These are phyloP conservation scores for Sechiopsis laciniata DNA, from an alignment of 306 rosid genomes.

Conservation along the genomic window DNA sequence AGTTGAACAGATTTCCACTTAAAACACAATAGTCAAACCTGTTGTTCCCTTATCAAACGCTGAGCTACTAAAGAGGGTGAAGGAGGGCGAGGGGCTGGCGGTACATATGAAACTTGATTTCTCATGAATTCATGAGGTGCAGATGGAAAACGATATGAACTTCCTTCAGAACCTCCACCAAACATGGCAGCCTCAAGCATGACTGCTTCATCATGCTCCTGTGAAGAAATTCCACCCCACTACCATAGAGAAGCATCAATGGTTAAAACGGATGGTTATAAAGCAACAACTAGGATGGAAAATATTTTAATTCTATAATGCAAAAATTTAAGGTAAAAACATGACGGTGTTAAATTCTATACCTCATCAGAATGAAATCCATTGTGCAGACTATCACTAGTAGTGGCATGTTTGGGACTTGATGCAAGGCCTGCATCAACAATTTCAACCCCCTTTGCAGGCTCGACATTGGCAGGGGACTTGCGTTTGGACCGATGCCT, in stretches of 20 bases:
- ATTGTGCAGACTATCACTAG: constrained; percentile 29
- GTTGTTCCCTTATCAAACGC: constrained; percentile 87
- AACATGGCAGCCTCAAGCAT: constrained; percentile 98
- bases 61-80: constrained; percentile 81
- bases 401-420: constrained; percentile 37
- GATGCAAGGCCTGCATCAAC: constrained; percentile 45
- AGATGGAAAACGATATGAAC: constrained; percentile 51
- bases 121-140: constrained; percentile 62
- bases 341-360: neutral
- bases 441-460: constrained; percentile 40
- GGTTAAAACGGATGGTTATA: constrained; percentile 17
- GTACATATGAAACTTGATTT: constrained; percentile 35
- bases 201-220: constrained; percentile 88
- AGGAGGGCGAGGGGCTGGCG: constrained; percentile 59
- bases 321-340: neutral
- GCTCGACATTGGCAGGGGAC: constrained; percentile 39
- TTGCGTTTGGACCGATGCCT: constrained; percentile 56
- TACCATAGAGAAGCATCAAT: constrained; percentile 33
- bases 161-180: constrained; percentile 85
- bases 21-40: constrained; percentile 45
- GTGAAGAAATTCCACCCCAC: constrained; percentile 96
- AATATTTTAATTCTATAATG: neutral
- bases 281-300: neutral
- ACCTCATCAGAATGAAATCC: constrained; percentile 70
- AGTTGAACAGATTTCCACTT: constrained; percentile 1